Conservation (phyloP, 352 stramenopile species). For the Phytophthora brassicae region DNA sequence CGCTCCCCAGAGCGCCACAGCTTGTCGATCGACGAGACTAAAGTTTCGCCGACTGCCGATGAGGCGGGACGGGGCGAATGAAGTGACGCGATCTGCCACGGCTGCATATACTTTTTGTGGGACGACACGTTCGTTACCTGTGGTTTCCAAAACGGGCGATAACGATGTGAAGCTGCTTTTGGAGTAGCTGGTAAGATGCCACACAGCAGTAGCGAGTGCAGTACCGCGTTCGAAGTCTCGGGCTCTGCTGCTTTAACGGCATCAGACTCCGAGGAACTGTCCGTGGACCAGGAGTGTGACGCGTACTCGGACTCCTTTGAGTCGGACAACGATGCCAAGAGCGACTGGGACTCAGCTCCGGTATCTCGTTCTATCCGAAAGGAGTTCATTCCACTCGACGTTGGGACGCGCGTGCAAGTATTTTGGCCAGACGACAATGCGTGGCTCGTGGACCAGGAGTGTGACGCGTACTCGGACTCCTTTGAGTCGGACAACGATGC, state of each 20-base stretch:
- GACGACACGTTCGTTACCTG: too few relatives aligned
- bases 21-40: neutral
- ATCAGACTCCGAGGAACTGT: constrained; percentile 13
- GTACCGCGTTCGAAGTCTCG: constrained; percentile 23
- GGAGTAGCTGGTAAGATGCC: constrained; percentile 11
- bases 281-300: constrained; percentile 49
- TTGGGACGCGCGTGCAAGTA: constrained; percentile 43
- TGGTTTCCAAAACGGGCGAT: constrained; percentile 11
- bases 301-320: constrained; percentile 62
- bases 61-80: constrained; percentile 10
- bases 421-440: constrained; percentile 45
- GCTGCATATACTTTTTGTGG: neutral
- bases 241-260: neutral
- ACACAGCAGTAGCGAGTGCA: constrained; percentile 16
- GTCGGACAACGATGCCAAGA: constrained; percentile 17
- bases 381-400: neutral
- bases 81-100: constrained; percentile 9
- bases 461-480: constrained; percentile 55
- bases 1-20: neutral
- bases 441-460: constrained; percentile 40
- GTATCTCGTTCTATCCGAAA: neutral
- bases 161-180: neutral
- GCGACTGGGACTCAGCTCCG: neutral
- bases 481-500: constrained; percentile 42
- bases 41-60: neutral